Conservation (phyloP, 75 land plant species). For the Gnetum montanum region DNA sequence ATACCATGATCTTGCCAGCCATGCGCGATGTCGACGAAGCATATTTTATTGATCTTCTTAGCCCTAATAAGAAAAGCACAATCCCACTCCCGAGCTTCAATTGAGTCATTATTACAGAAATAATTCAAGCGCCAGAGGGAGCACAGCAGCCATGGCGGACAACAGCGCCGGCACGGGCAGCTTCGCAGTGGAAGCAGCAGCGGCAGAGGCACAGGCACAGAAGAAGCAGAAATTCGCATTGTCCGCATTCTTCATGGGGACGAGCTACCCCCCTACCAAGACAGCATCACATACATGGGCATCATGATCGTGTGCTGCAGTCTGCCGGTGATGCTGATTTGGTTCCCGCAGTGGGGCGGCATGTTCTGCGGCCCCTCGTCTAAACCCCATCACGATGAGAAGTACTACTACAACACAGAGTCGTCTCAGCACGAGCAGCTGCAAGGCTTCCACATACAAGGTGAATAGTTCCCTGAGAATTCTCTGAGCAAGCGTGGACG, state of each 20-base stretch:
- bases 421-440: slow-evolving; percentile 50
- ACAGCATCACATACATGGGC: slow-evolving; percentile 51
- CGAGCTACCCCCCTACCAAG: slow-evolving; percentile 34
- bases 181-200: no score
- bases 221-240: slow-evolving; percentile 20
- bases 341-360: slow-evolving; percentile 80
- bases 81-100: no score
- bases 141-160: no score
- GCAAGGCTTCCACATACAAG: slow-evolving; percentile 38
- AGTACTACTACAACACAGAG: slow-evolving; percentile 50
- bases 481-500: slow-evolving; percentile 63
- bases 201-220: no score
- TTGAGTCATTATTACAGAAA: no score
- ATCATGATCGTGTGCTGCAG: slow-evolving; percentile 51
- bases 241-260: slow-evolving; percentile 44
- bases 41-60: no score
- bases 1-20: no score
- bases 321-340: slow-evolving; percentile 22
- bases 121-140: no score
- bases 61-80: no score
- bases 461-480: slow-evolving; percentile 68
- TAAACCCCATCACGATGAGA: slow-evolving; percentile 29
- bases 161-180: no score
- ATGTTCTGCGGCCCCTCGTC: slow-evolving; percentile 56
- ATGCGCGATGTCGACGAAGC: no score